Percentiles rank a stretch among this genome's conserved stretches.
Evolutionary conservation across 352 stramenopile genomes (phyloP).

Genomic region (Albugo candida): DNA sequence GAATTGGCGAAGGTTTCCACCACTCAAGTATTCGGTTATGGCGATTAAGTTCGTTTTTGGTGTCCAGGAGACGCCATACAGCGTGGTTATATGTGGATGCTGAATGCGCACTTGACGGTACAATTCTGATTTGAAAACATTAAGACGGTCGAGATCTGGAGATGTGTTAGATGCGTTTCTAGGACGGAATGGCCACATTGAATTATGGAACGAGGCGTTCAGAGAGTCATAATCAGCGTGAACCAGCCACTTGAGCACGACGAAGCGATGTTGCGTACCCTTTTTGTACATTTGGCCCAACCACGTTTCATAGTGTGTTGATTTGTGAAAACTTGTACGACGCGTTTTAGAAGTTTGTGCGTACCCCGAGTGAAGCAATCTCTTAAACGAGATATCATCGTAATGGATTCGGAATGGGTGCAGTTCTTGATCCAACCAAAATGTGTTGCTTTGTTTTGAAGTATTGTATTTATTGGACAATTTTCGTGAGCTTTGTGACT

Average conservation of each 20-base stretch:
- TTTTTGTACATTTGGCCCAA: not conserved
- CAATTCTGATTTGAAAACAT: no score
- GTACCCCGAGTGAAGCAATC: not conserved
- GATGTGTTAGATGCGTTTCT: no score
- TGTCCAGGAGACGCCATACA: slow-evolving; percentile 60
- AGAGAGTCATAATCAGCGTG: no score
- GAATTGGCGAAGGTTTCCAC: slow-evolving; percentile 36
- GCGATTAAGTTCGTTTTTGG: slow-evolving; percentile 29
- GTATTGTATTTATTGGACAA: no score
- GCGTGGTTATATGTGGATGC: slow-evolving; percentile 61
- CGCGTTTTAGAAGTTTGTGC: not conserved
- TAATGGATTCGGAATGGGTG: not conserved
- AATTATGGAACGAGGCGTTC: no score
- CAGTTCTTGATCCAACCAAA: not conserved
- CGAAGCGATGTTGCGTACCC: no score
- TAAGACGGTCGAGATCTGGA: no score
- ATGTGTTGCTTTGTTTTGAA: no score
- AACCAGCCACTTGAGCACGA: no score
- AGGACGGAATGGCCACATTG: no score
- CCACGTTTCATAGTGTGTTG: not conserved
- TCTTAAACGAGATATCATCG: not conserved
- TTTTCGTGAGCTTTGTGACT: no score
- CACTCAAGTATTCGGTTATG: slow-evolving; percentile 53
- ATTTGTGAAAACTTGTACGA: not conserved
- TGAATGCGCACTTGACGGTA: slow-evolving; percentile 23